A percentile compares a stretch with the other conserved stretches of the same genome.
Evolutionary conservation across 352 stramenopile species (phyloP).

Genomic region (Phytophthora hibernalis): DNA sequence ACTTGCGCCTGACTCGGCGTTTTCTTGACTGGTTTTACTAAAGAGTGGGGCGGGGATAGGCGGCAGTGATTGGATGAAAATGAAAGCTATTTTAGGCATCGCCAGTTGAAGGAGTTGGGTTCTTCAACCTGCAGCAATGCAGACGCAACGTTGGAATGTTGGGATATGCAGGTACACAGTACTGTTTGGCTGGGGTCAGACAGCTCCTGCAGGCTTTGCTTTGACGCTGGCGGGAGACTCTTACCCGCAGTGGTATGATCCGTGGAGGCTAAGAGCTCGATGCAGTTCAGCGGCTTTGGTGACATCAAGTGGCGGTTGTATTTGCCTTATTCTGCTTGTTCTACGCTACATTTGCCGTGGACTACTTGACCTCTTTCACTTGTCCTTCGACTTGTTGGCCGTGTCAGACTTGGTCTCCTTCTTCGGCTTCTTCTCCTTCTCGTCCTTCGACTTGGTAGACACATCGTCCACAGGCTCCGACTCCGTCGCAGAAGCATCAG

Average conservation of each 20-base stretch:
- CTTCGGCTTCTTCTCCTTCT: constrained; percentile 10
- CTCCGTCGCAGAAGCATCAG: not conserved
- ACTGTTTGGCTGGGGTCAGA: too few relatives aligned
- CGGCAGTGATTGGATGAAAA: constrained; percentile 16
- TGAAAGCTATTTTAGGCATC: not conserved
- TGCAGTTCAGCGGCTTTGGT: not conserved
- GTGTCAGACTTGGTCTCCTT: constrained; percentile 15
- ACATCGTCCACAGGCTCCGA: not conserved
- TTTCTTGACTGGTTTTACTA: constrained; percentile 29
- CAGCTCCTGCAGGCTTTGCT: too few relatives aligned
- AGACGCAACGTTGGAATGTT: too few relatives aligned
- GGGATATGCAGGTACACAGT: too few relatives aligned
- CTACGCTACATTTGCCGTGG: constrained; percentile 1
- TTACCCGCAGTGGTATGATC: too few relatives aligned
- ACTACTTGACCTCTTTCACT: not conserved
- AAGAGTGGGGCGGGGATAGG: not conserved
- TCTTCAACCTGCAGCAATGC: not conserved
- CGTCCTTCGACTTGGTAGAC: not conserved
- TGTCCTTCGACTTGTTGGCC: constrained; percentile 11
- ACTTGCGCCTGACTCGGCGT: constrained; percentile 13
- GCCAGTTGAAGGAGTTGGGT: not conserved
- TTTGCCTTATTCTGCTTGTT: constrained; percentile 6
- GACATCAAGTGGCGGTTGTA: constrained; percentile 6
- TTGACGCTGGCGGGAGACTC: too few relatives aligned
- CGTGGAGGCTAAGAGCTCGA: too few relatives aligned